Percentiles rank a stretch among this genome's conserved stretches.
These are phyloP conservation scores for Xerocomellus chrysenteron DNA, from an alignment of 768 basidiomycete genomes.

Conservation along the genomic window DNA sequence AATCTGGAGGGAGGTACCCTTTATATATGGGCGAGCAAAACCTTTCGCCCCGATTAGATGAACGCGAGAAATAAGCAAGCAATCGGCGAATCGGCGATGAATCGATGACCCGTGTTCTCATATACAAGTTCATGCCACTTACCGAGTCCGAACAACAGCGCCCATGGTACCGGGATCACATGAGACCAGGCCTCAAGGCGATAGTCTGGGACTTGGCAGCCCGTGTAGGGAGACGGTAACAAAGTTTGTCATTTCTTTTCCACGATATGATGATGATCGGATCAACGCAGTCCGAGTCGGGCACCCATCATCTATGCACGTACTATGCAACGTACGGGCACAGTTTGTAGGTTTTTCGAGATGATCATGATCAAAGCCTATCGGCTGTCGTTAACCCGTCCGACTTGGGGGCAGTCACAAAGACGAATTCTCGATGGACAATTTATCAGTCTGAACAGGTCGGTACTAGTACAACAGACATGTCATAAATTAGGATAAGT, in stretches of 20 bases:
- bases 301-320: no score
- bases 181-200: no score
- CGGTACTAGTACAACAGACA: not conserved
- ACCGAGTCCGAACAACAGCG: not conserved
- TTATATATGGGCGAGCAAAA: not conserved
- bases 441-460: not conserved
- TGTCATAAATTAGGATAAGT: not conserved
- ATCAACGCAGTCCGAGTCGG: no score
- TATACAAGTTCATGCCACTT: not conserved
- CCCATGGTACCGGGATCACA: conserved; percentile 2
- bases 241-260: conserved; percentile 9
- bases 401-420: no score
- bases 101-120: no score
- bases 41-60: not conserved
- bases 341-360: no score
- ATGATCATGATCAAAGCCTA: no score
- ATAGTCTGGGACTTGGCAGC: no score
- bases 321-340: no score
- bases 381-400: no score
- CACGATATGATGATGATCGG: not conserved
- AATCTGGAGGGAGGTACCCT: not conserved
- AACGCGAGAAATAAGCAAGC: not conserved
- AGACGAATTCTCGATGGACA: no score
- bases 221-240: not conserved
- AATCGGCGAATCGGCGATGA: no score